Percentiles rank a stretch among this genome's conserved stretches.
Evolutionary conservation across 441 rosid genomes (phyloP).

Genomic region (Brassica hybrid): DNA sequence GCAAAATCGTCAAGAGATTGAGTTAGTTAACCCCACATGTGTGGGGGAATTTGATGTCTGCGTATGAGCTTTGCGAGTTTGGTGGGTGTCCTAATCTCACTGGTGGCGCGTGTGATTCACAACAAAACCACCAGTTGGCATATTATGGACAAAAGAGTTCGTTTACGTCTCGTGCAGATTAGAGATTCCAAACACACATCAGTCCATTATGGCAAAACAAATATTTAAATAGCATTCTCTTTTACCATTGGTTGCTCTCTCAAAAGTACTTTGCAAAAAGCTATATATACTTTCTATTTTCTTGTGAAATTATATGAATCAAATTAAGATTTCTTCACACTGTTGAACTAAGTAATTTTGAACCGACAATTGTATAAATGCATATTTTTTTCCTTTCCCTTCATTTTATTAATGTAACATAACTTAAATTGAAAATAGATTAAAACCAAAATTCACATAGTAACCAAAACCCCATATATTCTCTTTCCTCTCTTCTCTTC

Average conservation of each 20-base stretch:
- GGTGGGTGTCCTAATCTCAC: constrained; percentile 27
- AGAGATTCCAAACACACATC: constrained; percentile 29
- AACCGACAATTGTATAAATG: neutral
- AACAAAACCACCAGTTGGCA: constrained; percentile 23
- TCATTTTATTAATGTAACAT: too few relatives aligned
- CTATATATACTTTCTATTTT: neutral
- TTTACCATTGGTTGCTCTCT: constrained; percentile 23
- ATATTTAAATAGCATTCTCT: constrained; percentile 17
- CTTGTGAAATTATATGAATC: constrained; percentile 2
- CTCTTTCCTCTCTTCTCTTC: too few relatives aligned
- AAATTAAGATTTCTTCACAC: constrained; percentile 13
- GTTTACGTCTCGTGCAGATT: constrained; percentile 26
- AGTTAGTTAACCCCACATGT: constrained; percentile 34
- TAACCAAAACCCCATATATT: too few relatives aligned
- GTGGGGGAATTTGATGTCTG: neutral
- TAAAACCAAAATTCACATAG: too few relatives aligned
- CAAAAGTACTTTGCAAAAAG: constrained; percentile 27
- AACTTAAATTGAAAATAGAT: too few relatives aligned
- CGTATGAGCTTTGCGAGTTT: constrained; percentile 15
- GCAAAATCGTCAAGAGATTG: constrained; percentile 2
- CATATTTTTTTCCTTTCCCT: too few relatives aligned
- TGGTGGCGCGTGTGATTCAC: constrained; percentile 32
- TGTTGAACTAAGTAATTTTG: neutral
- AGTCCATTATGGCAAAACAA: constrained; percentile 22
- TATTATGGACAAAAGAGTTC: constrained; percentile 16